Percentiles rank a stretch among this genome's conserved stretches.
These are phyloP conservation scores for Chlorella sp. DNA, from an alignment of 139 green algal species.

Conservation along the genomic window DNA sequence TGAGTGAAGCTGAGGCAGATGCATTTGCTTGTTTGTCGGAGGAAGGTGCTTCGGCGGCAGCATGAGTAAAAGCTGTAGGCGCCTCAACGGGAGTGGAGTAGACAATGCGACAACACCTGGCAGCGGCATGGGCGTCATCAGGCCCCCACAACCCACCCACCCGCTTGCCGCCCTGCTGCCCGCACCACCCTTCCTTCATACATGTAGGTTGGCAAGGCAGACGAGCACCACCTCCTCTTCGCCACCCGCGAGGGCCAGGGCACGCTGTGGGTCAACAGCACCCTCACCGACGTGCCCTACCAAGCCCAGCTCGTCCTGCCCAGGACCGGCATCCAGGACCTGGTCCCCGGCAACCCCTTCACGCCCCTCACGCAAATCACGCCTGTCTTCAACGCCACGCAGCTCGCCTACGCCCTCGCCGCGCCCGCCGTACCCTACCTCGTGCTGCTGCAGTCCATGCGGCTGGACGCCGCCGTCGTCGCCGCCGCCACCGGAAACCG, in stretches of 20 bases:
- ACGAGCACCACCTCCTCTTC: conserved; percentile 1
- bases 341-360: neutral
- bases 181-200: too few relatives aligned
- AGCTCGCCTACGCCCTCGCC: neutral
- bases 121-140: too few relatives aligned
- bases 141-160: too few relatives aligned
- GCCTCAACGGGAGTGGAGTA: too few relatives aligned
- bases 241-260: neutral
- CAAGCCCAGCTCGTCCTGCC: neutral
- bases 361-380: neutral
- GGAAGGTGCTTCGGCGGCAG: too few relatives aligned
- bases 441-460: neutral
- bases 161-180: too few relatives aligned
- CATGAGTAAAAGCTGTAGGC: too few relatives aligned
- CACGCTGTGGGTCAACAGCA: conserved; percentile 3
- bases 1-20: too few relatives aligned
- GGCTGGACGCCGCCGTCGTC: neutral
- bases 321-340: neutral
- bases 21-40: too few relatives aligned
- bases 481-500: too few relatives aligned
- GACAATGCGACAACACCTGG: too few relatives aligned
- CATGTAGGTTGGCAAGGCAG: neutral
- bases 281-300: neutral
- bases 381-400: neutral
- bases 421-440: neutral